phyloP scores from a whole-genome alignment of 352 stramenopile genomes.

The Globisporangium megalacanthum region DNA sequence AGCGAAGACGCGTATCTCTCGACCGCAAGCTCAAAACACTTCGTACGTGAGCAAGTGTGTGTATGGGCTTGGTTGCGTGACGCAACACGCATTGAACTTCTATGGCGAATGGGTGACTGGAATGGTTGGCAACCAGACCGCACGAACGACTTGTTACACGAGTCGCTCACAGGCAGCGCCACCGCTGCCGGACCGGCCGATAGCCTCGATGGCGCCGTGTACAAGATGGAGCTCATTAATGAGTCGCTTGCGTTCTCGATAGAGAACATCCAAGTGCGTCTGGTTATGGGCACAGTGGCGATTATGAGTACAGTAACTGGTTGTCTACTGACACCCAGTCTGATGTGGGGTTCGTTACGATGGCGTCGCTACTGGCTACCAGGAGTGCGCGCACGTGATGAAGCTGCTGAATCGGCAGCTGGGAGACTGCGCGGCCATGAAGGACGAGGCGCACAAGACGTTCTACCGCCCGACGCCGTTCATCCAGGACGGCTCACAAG shows the following conservation, averaged over 20 bases:
- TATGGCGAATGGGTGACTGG: neutral
- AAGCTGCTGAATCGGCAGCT: conserved; percentile 66
- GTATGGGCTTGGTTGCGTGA: too few relatives aligned
- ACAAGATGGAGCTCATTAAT: conserved; percentile 77
- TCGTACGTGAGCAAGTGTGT: conserved; percentile 14
- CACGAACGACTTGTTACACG: conserved; percentile 37
- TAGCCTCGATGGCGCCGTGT: conserved; percentile 39
- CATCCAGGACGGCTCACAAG: conserved; percentile 12
- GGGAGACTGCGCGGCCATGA: conserved; percentile 42
- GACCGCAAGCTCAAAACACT: conserved; percentile 29
- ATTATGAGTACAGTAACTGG: neutral
- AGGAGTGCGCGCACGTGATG: conserved; percentile 67
- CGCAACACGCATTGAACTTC: too few relatives aligned
- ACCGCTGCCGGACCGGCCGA: conserved; percentile 8
- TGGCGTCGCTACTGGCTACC: neutral
- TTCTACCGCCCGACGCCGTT: conserved; percentile 24
- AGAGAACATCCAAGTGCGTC: conserved; percentile 58
- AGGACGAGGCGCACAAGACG: conserved; percentile 20
- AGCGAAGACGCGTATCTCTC: conserved; percentile 19
- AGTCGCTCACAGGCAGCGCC: conserved; percentile 24
- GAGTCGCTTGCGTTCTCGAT: conserved; percentile 79
- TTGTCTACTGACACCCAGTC: neutral
- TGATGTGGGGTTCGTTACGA: neutral
- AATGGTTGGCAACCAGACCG: conserved; percentile 21
- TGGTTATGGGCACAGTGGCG: too few relatives aligned